phyloP scores from a whole-genome alignment of 2,329 filamentous ascomycete genomes.

The Beauveria caledonica region DNA sequence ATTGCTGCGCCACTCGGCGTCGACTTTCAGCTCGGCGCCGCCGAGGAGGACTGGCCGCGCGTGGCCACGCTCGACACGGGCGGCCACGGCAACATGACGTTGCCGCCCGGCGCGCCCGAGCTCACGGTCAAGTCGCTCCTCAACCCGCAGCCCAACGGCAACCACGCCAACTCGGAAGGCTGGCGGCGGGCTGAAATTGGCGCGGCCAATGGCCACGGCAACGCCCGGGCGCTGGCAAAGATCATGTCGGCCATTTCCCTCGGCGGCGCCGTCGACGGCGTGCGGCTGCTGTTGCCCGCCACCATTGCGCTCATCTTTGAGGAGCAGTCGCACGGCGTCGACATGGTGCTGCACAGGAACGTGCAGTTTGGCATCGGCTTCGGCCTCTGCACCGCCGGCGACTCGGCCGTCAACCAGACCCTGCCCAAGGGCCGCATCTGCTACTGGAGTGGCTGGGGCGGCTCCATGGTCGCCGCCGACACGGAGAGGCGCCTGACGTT shows the following conservation, averaged over 20 bases:
- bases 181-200: constrained; percentile 35
- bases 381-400: constrained; percentile 21
- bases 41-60: constrained; percentile 33
- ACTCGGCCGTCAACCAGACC: constrained; percentile 19
- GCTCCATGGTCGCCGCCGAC: constrained; percentile 36
- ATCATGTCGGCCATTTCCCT: constrained; percentile 28
- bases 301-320: constrained; percentile 37
- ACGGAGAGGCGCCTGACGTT: constrained; percentile 32
- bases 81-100: constrained; percentile 14
- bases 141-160: constrained; percentile 17
- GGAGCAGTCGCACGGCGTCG: constrained; percentile 32
- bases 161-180: constrained; percentile 17
- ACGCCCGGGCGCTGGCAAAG: constrained; percentile 32
- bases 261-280: constrained; percentile 16
- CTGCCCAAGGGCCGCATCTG: constrained; percentile 21
- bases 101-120: constrained; percentile 17
- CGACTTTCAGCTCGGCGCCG: constrained; percentile 38
- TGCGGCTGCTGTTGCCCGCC: constrained; percentile 27
- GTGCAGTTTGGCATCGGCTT: constrained; percentile 36
- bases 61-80: constrained; percentile 26
- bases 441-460: constrained; percentile 39
- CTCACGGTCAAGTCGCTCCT: constrained; percentile 24
- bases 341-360: constrained; percentile 27
- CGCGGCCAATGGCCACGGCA: constrained; percentile 35
- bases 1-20: constrained; percentile 33